phyloP scores from a whole-genome alignment of 225 moss, liverwort and hornwort species.

The Ulota crispa region DNA sequence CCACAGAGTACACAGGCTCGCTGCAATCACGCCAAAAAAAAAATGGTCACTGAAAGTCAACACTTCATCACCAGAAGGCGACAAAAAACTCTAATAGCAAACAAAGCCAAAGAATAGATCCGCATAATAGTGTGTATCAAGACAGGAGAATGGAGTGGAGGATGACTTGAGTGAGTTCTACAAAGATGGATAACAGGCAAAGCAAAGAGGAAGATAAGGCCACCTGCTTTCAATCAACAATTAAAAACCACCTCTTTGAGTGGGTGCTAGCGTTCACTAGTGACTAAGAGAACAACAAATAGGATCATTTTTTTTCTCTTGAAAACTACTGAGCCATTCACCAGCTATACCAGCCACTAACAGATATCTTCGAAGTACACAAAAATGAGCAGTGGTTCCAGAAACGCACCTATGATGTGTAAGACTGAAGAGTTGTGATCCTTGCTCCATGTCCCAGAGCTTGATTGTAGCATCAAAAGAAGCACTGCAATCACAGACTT shows the following conservation, averaged over 20 bases:
- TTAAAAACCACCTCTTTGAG: not conserved
- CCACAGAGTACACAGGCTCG: conserved; percentile 96
- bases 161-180: not conserved
- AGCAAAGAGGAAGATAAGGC: not conserved
- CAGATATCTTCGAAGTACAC: not conserved
- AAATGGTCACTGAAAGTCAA: conserved; percentile 7
- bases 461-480: conserved; percentile 98
- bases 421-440: conserved; percentile 85
- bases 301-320: not conserved
- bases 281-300: not conserved
- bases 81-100: not conserved
- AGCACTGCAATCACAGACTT: conserved; percentile 56
- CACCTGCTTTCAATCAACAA: not conserved
- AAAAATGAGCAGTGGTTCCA: not conserved
- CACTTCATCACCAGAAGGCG: conserved; percentile 5
- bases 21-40: conserved; percentile 47
- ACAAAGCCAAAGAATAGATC: not conserved
- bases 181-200: not conserved
- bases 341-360: not conserved
- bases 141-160: not conserved
- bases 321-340: not conserved
- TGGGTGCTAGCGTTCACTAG: not conserved
- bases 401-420: conserved; percentile 81
- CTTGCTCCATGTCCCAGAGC: conserved; percentile 94
- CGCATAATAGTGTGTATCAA: not conserved